A percentile compares a stretch with the other conserved stretches of the same genome.
phyloP scores from a whole-genome alignment of 805 yeast species.

The Ogataea siamensis region DNA sequence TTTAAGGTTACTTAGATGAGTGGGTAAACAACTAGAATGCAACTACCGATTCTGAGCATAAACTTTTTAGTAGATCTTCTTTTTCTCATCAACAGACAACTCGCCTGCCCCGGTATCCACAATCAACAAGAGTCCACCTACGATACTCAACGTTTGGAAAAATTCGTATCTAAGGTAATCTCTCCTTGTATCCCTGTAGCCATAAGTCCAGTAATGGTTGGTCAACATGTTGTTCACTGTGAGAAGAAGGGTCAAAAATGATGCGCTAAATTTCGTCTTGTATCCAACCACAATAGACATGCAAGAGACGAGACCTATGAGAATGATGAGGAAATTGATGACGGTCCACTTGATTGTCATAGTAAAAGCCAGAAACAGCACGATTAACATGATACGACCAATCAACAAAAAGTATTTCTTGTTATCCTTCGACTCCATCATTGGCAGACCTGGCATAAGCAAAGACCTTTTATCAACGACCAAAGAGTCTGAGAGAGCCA shows the following conservation, averaged over 20 bases:
- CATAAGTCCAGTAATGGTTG: conserved; percentile 88
- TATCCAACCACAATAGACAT: conserved; percentile 84
- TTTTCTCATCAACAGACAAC: conserved; percentile 90
- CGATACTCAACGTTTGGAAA: conserved; percentile 90
- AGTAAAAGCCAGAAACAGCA: conserved; percentile 82
- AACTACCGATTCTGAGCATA: conserved; percentile 3
- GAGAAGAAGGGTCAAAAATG: conserved; percentile 63
- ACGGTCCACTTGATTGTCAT: conserved; percentile 72
- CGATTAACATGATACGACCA: conserved; percentile 82
- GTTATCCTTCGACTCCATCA: conserved; percentile 66
- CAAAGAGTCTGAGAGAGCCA: conserved; percentile 83
- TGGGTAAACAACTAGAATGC: neutral
- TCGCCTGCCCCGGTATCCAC: conserved; percentile 97
- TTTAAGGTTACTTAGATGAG: neutral
- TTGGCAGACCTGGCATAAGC: conserved; percentile 73
- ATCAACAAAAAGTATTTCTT: conserved; percentile 81
- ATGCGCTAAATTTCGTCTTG: conserved; percentile 87
- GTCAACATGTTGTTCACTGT: conserved; percentile 72
- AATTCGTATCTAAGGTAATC: conserved; percentile 90
- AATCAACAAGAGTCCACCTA: conserved; percentile 88
- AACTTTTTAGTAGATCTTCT: conserved; percentile 67
- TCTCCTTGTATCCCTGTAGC: conserved; percentile 67
- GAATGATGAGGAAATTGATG: conserved; percentile 58
- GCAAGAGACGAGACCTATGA: conserved; percentile 69
- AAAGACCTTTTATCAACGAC: conserved; percentile 69